A percentile compares a stretch with the other conserved stretches of the same genome.
phyloP scores from a whole-genome alignment of 2,329 filamentous ascomycete species.

The Drechslerella dactyloides region DNA sequence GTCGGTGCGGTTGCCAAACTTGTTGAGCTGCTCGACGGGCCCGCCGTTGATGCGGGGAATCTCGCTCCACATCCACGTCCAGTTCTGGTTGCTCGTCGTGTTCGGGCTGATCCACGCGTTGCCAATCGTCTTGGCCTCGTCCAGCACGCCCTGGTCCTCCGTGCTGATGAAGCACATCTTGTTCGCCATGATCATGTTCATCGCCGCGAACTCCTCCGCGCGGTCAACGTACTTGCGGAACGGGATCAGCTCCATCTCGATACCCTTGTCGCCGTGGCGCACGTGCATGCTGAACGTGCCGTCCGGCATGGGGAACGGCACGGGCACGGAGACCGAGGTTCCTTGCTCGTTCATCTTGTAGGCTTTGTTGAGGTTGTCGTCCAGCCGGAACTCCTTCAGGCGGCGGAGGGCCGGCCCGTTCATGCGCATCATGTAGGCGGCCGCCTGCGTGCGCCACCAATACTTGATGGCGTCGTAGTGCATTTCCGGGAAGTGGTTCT shows the following conservation, averaged over 20 bases:
- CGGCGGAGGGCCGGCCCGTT: constrained; percentile 48
- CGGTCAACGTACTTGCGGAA: constrained; percentile 48
- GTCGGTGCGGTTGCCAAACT: constrained; percentile 54
- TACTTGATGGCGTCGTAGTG: constrained; percentile 52
- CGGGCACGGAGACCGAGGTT: constrained; percentile 14
- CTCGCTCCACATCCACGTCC: constrained; percentile 53
- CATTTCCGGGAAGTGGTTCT: constrained; percentile 51
- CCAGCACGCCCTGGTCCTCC: constrained; percentile 50
- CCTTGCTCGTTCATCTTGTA: constrained; percentile 25
- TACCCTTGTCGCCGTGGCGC: constrained; percentile 51
- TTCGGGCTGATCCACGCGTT: constrained; percentile 45
- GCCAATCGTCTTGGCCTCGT: constrained; percentile 46
- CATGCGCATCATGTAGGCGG: constrained; percentile 53
- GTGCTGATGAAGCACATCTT: constrained; percentile 52
- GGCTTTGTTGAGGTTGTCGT: constrained; percentile 34
- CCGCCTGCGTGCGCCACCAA: constrained; percentile 53
- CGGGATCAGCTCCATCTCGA: constrained; percentile 52
- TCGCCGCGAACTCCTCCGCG: constrained; percentile 49
- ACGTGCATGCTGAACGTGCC: constrained; percentile 54
- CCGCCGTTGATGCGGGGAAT: constrained; percentile 53
- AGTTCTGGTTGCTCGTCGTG: constrained; percentile 47
- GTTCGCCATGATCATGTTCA: constrained; percentile 50
- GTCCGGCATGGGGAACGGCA: constrained; percentile 50
- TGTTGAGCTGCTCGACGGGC: constrained; percentile 51
- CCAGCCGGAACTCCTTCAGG: constrained; percentile 44